A percentile compares a stretch with the other conserved stretches of the same genome.
Conservation (phyloP, 2,329 filamentous ascomycete genomes). For the Pezicula rhizophila region DNA sequence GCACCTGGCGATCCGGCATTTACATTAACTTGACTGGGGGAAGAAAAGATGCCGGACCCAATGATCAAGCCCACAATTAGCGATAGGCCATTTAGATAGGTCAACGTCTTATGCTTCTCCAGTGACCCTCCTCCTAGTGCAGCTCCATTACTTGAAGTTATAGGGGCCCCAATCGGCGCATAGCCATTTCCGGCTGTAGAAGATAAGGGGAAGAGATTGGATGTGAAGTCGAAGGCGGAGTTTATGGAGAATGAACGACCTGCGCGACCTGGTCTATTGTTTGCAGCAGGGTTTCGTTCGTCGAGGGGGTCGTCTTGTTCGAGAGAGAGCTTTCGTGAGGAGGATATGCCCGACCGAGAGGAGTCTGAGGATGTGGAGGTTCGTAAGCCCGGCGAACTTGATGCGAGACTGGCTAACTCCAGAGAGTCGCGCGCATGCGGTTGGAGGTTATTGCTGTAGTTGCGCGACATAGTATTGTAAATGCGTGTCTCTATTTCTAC, state of each 20-base stretch:
- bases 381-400: constrained; percentile 62
- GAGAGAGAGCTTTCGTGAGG: constrained; percentile 85
- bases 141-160: constrained; percentile 48
- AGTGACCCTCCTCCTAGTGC: constrained; percentile 69
- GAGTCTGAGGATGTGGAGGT: constrained; percentile 66
- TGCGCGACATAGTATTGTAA: constrained; percentile 22
- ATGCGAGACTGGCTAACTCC: constrained; percentile 91
- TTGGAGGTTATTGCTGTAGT: constrained; percentile 20
- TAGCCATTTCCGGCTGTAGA: constrained; percentile 74
- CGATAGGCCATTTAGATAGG: constrained; percentile 87
- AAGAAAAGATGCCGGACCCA: constrained; percentile 93
- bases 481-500: background rate
- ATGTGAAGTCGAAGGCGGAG: constrained; percentile 93
- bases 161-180: constrained; percentile 76
- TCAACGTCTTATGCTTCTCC: constrained; percentile 93
- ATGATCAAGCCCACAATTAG: constrained; percentile 91
- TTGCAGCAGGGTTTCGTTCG: constrained; percentile 47
- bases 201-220: constrained; percentile 85
- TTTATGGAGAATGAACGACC: constrained; percentile 79
- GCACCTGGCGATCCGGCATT: constrained; percentile 90
- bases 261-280: constrained; percentile 32
- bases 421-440: constrained; percentile 70
- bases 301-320: constrained; percentile 79
- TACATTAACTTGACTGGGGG: constrained; percentile 83
- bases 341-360: constrained; percentile 77